A percentile compares a stretch with the other conserved stretches of the same genome.
These are phyloP conservation scores for Boletus rubropictus DNA, from an alignment of 768 basidiomycete genomes.

Conservation along the genomic window DNA sequence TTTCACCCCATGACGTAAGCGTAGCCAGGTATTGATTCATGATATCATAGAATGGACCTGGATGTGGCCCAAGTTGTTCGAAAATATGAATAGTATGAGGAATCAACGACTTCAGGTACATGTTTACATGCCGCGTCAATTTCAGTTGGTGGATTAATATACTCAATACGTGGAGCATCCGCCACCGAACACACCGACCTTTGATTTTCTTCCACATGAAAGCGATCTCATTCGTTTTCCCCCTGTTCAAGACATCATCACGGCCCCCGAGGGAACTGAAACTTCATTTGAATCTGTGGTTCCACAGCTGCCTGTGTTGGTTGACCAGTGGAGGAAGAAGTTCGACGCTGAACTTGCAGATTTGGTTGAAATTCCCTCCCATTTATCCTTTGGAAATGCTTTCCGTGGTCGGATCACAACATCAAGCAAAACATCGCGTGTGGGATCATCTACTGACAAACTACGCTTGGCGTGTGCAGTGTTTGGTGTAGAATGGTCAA, in stretches of 20 bases:
- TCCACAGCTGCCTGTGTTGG: background rate
- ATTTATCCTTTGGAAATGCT: background rate
- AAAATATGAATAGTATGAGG: background rate
- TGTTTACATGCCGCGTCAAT: background rate
- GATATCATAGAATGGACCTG: background rate
- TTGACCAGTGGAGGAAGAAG: background rate
- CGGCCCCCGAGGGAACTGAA: background rate
- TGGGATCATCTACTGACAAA: background rate
- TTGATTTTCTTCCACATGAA: background rate
- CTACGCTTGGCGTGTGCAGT: slow-evolving; percentile 3
- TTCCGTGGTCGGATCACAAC: background rate
- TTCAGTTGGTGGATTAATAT: background rate
- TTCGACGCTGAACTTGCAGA: slow-evolving; percentile 3
- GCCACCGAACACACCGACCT: background rate
- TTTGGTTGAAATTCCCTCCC: background rate
- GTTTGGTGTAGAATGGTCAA: background rate
- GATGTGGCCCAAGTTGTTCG: background rate
- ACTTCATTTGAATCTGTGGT: slow-evolving; percentile 2
- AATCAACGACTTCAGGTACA: background rate
- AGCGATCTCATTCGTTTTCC: background rate
- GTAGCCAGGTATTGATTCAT: background rate
- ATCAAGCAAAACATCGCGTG: background rate
- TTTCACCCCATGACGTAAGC: background rate
- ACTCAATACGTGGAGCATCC: background rate
- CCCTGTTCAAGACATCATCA: slow-evolving; percentile 5